Evolutionary conservation across 257 asterid genomes (phyloP).

Genomic region (Nicotiana knightiana): DNA sequence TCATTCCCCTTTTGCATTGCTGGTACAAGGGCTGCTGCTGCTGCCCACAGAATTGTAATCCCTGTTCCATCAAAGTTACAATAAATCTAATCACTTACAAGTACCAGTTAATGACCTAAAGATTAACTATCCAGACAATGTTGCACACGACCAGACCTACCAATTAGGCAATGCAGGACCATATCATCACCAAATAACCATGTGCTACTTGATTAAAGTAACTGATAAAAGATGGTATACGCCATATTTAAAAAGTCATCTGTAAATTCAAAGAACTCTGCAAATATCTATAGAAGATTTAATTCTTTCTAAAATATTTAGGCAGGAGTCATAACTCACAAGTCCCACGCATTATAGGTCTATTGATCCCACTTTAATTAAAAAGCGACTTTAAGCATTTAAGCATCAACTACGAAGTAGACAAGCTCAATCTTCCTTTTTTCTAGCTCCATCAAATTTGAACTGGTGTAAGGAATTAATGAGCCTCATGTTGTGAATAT

Average conservation of each 20-base stretch:
- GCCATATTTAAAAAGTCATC: background rate
- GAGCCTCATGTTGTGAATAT: too few relatives aligned
- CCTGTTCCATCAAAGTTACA: conserved; percentile 32
- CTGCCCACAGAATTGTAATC: conserved; percentile 88
- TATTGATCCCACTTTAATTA: background rate
- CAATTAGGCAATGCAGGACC: background rate
- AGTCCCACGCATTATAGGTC: background rate
- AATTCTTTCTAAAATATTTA: background rate
- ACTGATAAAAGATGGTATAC: background rate
- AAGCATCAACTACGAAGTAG: background rate
- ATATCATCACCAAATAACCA: background rate
- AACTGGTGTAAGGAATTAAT: too few relatives aligned
- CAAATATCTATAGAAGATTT: background rate
- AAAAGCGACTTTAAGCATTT: background rate
- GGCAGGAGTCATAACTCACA: background rate
- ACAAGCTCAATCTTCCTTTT: background rate
- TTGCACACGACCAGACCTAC: background rate
- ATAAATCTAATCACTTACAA: background rate
- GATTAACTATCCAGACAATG: background rate
- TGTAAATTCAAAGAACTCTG: background rate
- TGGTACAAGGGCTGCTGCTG: conserved; percentile 89
- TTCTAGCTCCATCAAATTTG: too few relatives aligned
- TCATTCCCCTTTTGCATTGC: conserved; percentile 93
- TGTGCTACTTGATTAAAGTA: background rate
- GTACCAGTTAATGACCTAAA: background rate